A percentile compares a stretch with the other conserved stretches of the same genome.
phyloP scores from a whole-genome alignment of 495 filamentous ascomycete genomes.

The Penicilliopsis zonata region DNA sequence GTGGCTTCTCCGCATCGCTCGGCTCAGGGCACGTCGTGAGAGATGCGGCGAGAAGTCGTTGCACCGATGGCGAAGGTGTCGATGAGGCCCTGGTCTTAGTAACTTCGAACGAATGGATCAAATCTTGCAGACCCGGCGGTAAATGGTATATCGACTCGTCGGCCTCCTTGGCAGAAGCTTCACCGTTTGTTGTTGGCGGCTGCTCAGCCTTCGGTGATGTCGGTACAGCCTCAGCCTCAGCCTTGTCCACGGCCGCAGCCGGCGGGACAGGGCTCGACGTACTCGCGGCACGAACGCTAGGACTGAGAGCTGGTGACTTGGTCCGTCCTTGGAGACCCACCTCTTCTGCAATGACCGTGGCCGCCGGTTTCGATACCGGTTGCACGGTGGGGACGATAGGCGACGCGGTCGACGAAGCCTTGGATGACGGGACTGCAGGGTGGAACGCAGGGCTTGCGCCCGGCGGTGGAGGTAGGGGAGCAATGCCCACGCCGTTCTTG shows the following conservation, averaged over 20 bases:
- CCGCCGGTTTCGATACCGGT: conserved; percentile 33
- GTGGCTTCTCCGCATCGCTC: conserved; percentile 68
- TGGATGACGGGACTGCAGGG: conserved; percentile 27
- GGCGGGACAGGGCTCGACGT: conserved; percentile 23
- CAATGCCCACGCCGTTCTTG: conserved; percentile 78
- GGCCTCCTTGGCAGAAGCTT: conserved; percentile 13
- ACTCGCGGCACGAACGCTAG: conserved; percentile 16
- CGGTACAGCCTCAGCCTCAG: conserved; percentile 18
- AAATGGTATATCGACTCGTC: conserved; percentile 88
- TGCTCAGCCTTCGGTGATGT: conserved; percentile 13
- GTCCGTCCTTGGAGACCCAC: conserved; percentile 13
- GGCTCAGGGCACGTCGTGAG: conserved; percentile 59
- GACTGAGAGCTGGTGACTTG: conserved; percentile 39
- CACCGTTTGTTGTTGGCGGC: conserved; percentile 21
- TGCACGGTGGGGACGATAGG: conserved; percentile 41
- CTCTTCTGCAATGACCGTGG: conserved; percentile 24
- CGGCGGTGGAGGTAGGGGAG: conserved; percentile 83
- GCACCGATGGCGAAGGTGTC: conserved; percentile 47
- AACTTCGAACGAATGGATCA: conserved; percentile 80
- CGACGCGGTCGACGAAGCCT: conserved; percentile 39
- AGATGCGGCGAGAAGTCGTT: conserved; percentile 61
- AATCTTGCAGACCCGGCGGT: conserved; percentile 78
- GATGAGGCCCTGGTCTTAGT: conserved; percentile 54
- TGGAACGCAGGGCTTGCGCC: conserved; percentile 39
- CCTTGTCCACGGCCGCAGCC: conserved; percentile 32